These are phyloP conservation scores for Sphaerobolus stellatus DNA, from an alignment of 1,284 basidiomycete species.

Conservation along the genomic window DNA sequence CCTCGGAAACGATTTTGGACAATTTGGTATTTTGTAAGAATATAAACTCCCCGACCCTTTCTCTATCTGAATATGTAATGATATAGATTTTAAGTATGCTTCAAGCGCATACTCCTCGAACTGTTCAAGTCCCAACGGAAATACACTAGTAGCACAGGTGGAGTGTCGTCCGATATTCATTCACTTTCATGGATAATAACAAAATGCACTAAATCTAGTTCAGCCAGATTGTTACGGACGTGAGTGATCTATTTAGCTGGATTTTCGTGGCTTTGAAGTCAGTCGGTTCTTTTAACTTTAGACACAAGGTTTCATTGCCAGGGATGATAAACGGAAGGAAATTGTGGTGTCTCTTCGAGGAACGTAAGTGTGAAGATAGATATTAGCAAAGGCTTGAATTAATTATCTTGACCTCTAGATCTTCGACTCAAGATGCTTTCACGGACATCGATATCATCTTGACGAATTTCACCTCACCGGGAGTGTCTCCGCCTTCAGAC, in stretches of 20 bases:
- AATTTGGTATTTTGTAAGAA: too few species aligned
- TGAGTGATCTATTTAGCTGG: too few species aligned
- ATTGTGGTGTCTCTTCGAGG: conserved; percentile 14
- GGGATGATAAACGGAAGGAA: conserved; percentile 14
- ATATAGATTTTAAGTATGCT: too few species aligned
- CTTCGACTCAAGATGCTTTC: conserved; percentile 12
- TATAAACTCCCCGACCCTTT: too few species aligned
- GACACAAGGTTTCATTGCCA: conserved; percentile 34
- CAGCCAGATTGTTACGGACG: too few species aligned
- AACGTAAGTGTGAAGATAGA: conserved; percentile 11
- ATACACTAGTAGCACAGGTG: conserved; percentile 36
- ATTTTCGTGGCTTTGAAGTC: too few species aligned
- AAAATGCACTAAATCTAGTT: too few species aligned
- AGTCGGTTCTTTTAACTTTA: too few species aligned
- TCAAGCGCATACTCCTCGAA: conserved; percentile 39
- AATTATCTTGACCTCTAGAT: conserved; percentile 5
- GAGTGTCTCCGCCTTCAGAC: too few species aligned
- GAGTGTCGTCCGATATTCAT: background rate
- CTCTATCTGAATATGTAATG: too few species aligned
- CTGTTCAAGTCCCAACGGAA: conserved; percentile 50
- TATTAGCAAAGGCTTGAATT: conserved; percentile 11
- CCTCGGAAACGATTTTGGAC: too few species aligned
- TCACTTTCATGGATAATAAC: too few species aligned
- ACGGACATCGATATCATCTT: conserved; percentile 11
- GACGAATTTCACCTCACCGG: conserved; percentile 9